Base-by-base conservation (phyloP, 108 stramenopile species). In the Nitzschia inconspicua region DNA sequence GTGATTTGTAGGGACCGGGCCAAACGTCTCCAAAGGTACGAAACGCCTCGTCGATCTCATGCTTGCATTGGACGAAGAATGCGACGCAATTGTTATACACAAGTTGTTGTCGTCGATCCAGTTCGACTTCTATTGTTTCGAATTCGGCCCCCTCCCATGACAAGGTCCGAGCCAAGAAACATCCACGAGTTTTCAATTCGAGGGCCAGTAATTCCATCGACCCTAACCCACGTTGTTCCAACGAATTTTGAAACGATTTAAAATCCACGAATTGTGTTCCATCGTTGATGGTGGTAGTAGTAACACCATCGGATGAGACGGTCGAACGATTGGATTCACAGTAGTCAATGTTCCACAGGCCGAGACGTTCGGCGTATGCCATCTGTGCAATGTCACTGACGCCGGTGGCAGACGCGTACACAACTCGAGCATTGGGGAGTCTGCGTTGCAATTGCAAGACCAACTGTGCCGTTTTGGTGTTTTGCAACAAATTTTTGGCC, bases 161-260 rank as follows among this genome's bases (percentile, higher is more conserved):
- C n/a, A 94, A 67, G 8, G 88, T 83, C 23, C 93, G 77, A 35
- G 85, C 84, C 36, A 86, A 48, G 54, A 86, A 86, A n/a, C 47
- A 48, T 27, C 90, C 93, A 20, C 50, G 47, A 26, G 70, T 56
- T 70, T 91, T 94, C 63, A 94, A 79, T 76, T 94, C 85, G 48
- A 94, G 65, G 26, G 89, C 84, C 22, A 94, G 67, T 68, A 93
- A 76, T 64, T 93, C 92, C 68, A 91, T 66, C 30, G 86, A 85
- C 18, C 89, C 92, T 13, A 93, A 66, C 3, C 89, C 86, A 29
- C 83, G 74, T 40, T 74, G 55, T 36, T 85, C 76, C 36, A 93
- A 54, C 0, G 83, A 62, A 0, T 68, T 52, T 39, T 61, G 51
- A 57, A 91, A 88, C 29, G 66, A 60, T 10, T 67, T 62, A 37